A percentile compares a stretch with the other conserved stretches of the same genome.
These are phyloP conservation scores for Allantophomopsis cytisporea DNA, from an alignment of 2,329 filamentous ascomycete species.

Conservation along the genomic window DNA sequence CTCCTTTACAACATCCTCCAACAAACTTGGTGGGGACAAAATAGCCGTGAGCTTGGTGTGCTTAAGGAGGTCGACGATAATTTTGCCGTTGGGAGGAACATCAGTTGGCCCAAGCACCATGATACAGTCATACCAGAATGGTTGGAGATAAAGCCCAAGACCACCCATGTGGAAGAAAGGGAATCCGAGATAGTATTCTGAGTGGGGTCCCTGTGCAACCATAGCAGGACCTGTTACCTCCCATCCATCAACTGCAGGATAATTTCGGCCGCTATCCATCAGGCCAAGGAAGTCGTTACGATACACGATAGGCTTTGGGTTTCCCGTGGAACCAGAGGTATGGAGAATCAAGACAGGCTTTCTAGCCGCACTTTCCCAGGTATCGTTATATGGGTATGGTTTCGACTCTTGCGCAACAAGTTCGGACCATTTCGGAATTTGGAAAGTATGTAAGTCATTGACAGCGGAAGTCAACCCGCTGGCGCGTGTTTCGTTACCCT, in stretches of 20 bases:
- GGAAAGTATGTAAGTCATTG: neutral
- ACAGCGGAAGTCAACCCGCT: neutral
- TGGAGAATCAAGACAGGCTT: conserved; percentile 16
- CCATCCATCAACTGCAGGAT: conserved; percentile 2
- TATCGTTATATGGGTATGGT: conserved; percentile 1
- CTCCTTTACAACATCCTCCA: conserved; percentile 1
- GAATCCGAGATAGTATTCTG: neutral
- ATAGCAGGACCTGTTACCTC: neutral
- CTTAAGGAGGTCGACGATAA: conserved; percentile 1
- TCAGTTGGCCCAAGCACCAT: conserved; percentile 1
- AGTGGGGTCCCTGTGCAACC: neutral
- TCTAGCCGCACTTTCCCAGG: neutral
- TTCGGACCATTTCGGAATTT: conserved; percentile 1
- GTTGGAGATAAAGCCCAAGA: neutral
- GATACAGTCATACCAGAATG: conserved; percentile 1
- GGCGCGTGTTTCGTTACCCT: neutral
- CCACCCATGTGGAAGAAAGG: neutral
- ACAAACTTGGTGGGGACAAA: neutral
- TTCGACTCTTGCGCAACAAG: neutral
- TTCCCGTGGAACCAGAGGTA: conserved; percentile 27
- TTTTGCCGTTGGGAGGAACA: conserved; percentile 1
- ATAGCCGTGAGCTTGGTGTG: conserved; percentile 1
- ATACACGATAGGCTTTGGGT: conserved; percentile 25
- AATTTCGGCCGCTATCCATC: conserved; percentile 16
- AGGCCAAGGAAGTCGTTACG: conserved; percentile 20